Percentiles rank a stretch among this genome's conserved stretches.
phyloP scores from a whole-genome alignment of 2,329 filamentous ascomycete species.

The Dendryphion nanum region DNA sequence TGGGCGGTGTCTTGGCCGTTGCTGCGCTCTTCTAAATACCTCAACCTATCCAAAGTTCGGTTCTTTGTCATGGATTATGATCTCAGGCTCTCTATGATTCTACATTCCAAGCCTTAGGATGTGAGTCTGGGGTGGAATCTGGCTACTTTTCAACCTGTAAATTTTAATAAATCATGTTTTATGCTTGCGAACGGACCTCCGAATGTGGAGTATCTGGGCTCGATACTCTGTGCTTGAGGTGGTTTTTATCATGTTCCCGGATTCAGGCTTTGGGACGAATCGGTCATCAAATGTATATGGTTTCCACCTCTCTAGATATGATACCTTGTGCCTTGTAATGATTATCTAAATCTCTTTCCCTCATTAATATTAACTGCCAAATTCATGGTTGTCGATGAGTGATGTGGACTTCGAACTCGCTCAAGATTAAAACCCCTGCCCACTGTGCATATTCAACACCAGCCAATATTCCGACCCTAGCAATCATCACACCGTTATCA shows the following conservation, averaged over 20 bases:
- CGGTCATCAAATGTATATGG: too few relatives aligned
- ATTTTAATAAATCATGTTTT: neutral
- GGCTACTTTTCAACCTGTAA: neutral
- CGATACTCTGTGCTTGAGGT: neutral
- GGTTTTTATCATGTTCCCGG: neutral
- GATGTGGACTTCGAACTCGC: too few relatives aligned
- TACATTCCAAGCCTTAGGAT: neutral
- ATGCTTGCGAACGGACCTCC: neutral
- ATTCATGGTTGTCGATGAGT: too few relatives aligned
- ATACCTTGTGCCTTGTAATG: too few relatives aligned
- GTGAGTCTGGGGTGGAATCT: neutral
- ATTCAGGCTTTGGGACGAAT: too few relatives aligned
- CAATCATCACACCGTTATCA: too few relatives aligned
- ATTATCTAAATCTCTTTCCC: too few relatives aligned
- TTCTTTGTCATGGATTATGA: slow-evolving; percentile 1
- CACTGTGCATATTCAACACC: too few relatives aligned
- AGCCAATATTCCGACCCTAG: too few relatives aligned
- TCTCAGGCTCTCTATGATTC: neutral
- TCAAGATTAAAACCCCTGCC: too few relatives aligned
- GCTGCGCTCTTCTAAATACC: slow-evolving; percentile 42
- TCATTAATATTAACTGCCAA: too few relatives aligned
- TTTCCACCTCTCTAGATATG: too few relatives aligned
- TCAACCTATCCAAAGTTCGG: slow-evolving; percentile 2
- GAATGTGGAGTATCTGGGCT: neutral
- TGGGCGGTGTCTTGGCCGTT: slow-evolving; percentile 54